Conservation (phyloP, 108 stramenopile genomes). For the Cyclotella baltica region DNA sequence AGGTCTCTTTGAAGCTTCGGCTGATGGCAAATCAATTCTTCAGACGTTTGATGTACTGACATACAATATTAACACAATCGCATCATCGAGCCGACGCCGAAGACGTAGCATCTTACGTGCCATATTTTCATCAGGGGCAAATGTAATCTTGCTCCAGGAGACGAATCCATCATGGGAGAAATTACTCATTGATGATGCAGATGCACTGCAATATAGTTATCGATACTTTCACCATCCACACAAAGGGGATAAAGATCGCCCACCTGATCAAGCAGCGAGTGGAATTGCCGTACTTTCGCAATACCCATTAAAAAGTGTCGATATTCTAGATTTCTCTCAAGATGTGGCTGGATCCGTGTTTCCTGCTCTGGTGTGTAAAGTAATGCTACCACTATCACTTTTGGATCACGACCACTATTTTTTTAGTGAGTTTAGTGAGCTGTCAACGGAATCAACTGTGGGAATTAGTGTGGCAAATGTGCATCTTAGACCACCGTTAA, state of each 20-base stretch:
- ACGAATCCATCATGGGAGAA: constrained; percentile 48
- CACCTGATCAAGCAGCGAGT: constrained; percentile 39
- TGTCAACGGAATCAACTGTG: not conserved
- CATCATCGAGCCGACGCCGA: constrained; percentile 7
- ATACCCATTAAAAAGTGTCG: constrained; percentile 32
- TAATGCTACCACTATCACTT: constrained; percentile 12
- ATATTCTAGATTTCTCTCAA: constrained; percentile 27
- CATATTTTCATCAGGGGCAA: constrained; percentile 47
- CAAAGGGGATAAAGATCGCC: not conserved
- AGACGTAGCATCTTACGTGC: constrained; percentile 33
- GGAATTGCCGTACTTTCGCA: constrained; percentile 50
- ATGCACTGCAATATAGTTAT: constrained; percentile 18
- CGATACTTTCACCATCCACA: constrained; percentile 43
- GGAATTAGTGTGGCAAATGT: constrained; percentile 26
- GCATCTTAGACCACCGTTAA: constrained; percentile 50
- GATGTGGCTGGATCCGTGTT: constrained; percentile 50
- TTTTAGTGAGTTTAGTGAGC: not conserved
- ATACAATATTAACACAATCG: constrained; percentile 46
- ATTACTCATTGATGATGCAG: constrained; percentile 21
- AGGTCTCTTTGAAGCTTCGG: not conserved
- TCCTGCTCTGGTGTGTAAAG: constrained; percentile 37
- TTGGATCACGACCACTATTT: not conserved
- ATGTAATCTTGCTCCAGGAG: constrained; percentile 48
- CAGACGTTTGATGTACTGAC: constrained; percentile 38
- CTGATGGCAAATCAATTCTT: not conserved